These are phyloP conservation scores for Madurella mycetomatis DNA, from an alignment of 2,329 filamentous ascomycete genomes.

Conservation along the genomic window DNA sequence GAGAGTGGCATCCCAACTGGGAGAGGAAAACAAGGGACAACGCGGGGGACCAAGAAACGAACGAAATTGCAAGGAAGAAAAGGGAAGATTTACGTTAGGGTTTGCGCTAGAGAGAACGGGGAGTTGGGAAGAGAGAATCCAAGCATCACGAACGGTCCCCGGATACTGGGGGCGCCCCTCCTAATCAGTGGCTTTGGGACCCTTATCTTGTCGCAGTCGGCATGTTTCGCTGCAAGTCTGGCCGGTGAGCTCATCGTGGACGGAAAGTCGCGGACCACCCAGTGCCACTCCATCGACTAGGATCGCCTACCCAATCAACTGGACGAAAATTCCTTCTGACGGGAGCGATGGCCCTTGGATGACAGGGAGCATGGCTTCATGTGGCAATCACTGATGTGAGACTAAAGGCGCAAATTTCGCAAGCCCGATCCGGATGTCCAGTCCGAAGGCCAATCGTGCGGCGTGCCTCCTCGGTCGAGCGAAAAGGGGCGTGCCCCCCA, in stretches of 20 bases:
- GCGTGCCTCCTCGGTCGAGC: background rate
- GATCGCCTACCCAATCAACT: constrained; percentile 17
- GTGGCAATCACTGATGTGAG: background rate
- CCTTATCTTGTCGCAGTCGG: background rate
- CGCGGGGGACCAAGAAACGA: constrained; percentile 8
- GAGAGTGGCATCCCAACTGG: constrained; percentile 16
- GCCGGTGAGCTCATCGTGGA: background rate
- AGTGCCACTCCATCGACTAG: constrained; percentile 5
- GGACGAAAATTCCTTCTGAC: constrained; percentile 12
- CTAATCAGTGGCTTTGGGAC: background rate
- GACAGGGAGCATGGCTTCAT: constrained; percentile 4
- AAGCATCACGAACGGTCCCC: background rate
- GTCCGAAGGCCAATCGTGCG: constrained; percentile 14
- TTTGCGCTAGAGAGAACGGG: constrained; percentile 2
- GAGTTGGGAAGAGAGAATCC: constrained; percentile 1
- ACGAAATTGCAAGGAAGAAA: background rate
- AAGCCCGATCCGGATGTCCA: constrained; percentile 5
- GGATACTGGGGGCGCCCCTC: background rate
- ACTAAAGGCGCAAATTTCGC: constrained; percentile 10
- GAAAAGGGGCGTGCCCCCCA: background rate
- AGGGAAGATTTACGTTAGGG: constrained; percentile 7
- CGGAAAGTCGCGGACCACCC: background rate
- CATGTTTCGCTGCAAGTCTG: background rate
- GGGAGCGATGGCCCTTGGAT: background rate
- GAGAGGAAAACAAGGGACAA: constrained; percentile 7